phyloP scores from a whole-genome alignment of 495 filamentous ascomycete species.

The Baudoinia panamericana region DNA sequence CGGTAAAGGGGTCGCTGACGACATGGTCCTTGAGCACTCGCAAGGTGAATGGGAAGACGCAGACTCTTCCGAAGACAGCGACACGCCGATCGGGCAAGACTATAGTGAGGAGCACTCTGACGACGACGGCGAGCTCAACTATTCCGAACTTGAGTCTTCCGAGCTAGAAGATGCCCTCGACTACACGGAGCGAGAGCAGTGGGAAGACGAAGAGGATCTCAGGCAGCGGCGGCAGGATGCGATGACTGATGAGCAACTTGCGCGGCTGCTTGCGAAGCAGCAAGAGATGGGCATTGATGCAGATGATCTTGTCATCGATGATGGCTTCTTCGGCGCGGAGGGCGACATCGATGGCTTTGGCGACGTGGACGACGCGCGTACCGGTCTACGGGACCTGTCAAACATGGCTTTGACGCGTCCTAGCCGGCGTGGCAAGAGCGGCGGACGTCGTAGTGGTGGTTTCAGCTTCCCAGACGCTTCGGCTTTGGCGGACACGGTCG shows the following conservation, averaged over 20 bases:
- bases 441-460: conserved; percentile 3
- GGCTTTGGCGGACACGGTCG: conserved; percentile 51
- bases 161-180: conserved; percentile 32
- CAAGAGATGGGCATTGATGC: conserved; percentile 50
- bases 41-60: conserved; percentile 7
- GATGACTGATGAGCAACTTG: conserved; percentile 46
- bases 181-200: conserved; percentile 15
- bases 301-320: conserved; percentile 45
- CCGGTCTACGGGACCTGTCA: conserved; percentile 8
- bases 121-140: neutral
- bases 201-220: conserved; percentile 26
- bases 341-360: conserved; percentile 18
- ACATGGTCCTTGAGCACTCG: conserved; percentile 3
- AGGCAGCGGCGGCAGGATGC: conserved; percentile 22
- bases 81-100: conserved; percentile 11
- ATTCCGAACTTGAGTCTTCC: conserved; percentile 21
- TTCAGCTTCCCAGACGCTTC: conserved; percentile 43
- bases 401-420: neutral
- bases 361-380: conserved; percentile 6
- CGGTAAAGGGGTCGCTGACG: conserved; percentile 10
- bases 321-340: conserved; percentile 27
- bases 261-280: conserved; percentile 48
- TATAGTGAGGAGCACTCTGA: conserved; percentile 1
- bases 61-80: neutral
- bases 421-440: conserved; percentile 1